Percentiles rank a stretch among this genome's conserved stretches.
phyloP scores from a whole-genome alignment of 1,284 basidiomycete genomes.

The Binderoboletus segoi region DNA sequence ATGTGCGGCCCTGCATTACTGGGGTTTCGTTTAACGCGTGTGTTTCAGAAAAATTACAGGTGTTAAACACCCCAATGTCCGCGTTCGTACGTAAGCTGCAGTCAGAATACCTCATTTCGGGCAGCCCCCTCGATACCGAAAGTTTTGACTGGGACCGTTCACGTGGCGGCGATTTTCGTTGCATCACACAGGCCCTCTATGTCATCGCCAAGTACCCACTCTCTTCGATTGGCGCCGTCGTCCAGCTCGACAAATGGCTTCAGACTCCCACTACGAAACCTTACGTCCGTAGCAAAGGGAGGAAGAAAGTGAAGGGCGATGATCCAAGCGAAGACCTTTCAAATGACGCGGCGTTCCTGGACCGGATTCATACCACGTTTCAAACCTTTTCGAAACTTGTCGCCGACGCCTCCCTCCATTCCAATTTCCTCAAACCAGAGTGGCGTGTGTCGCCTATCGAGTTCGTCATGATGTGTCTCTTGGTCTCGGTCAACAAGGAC shows the following conservation, averaged over 20 bases:
- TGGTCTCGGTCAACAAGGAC: conserved; percentile 50
- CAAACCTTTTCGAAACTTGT: conserved; percentile 47
- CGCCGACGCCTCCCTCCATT: conserved; percentile 32
- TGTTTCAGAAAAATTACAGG: conserved; percentile 62
- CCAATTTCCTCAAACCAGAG: conserved; percentile 37
- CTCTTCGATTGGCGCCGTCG: conserved; percentile 38
- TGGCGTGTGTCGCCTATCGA: conserved; percentile 61
- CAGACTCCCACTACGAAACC: conserved; percentile 25
- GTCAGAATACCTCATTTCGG: conserved; percentile 44
- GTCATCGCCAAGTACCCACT: conserved; percentile 48
- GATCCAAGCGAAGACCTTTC: conserved; percentile 20
- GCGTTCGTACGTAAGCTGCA: conserved; percentile 56
- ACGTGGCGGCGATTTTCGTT: conserved; percentile 66
- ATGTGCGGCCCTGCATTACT: not conserved
- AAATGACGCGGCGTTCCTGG: conserved; percentile 37
- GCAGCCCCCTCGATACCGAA: conserved; percentile 41
- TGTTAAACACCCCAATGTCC: conserved; percentile 54
- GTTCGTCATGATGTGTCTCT: conserved; percentile 54
- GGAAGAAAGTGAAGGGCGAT: conserved; percentile 19
- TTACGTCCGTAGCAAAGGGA: conserved; percentile 8
- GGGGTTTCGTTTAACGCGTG: not conserved
- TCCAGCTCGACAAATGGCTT: conserved; percentile 60
- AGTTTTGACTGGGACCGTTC: conserved; percentile 58
- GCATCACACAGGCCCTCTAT: conserved; percentile 56
- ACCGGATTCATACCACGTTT: conserved; percentile 44